Percentiles rank a stretch among this genome's conserved stretches.
Evolutionary conservation across 495 filamentous ascomycete genomes (phyloP).

Genomic region (Neurospora intermedia): DNA sequence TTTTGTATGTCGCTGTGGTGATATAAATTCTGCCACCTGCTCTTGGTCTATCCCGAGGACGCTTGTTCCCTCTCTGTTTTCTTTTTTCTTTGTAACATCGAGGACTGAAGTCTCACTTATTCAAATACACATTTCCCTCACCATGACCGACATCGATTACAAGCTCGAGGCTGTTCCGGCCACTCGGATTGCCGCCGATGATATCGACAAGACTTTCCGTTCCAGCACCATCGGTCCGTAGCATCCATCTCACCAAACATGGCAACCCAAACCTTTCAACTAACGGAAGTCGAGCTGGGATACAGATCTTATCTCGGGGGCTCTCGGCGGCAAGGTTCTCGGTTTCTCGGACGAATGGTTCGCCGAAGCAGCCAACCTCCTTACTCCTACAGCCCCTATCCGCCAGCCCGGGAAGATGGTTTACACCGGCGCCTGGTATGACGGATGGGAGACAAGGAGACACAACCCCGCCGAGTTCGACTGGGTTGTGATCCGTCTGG

Average conservation of each 20-base stretch:
- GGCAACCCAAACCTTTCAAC: background rate
- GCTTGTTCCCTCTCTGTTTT: background rate
- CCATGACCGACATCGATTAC: constrained; percentile 30
- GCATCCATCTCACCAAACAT: background rate
- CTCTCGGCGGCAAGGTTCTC: constrained; percentile 64
- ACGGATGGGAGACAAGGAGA: constrained; percentile 87
- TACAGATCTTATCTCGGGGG: constrained; percentile 64
- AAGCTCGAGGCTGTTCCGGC: constrained; percentile 36
- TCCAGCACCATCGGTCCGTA: constrained; percentile 57
- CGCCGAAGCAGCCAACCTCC: constrained; percentile 68
- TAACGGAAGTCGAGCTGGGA: background rate
- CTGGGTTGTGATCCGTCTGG: constrained; percentile 73
- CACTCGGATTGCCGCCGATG: constrained; percentile 38
- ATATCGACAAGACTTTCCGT: constrained; percentile 63
- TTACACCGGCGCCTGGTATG: constrained; percentile 83
- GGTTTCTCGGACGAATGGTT: constrained; percentile 83
- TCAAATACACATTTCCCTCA: background rate
- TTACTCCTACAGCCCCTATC: constrained; percentile 65
- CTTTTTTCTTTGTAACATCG: background rate
- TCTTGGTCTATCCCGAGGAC: constrained; percentile 3
- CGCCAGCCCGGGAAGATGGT: constrained; percentile 73
- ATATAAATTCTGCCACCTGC: background rate
- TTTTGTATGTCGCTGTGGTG: background rate
- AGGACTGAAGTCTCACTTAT: background rate
- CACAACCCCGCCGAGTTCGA: constrained; percentile 75